Conservation (phyloP, 495 filamentous ascomycete genomes). For the Chaetomidium leptoderma region DNA sequence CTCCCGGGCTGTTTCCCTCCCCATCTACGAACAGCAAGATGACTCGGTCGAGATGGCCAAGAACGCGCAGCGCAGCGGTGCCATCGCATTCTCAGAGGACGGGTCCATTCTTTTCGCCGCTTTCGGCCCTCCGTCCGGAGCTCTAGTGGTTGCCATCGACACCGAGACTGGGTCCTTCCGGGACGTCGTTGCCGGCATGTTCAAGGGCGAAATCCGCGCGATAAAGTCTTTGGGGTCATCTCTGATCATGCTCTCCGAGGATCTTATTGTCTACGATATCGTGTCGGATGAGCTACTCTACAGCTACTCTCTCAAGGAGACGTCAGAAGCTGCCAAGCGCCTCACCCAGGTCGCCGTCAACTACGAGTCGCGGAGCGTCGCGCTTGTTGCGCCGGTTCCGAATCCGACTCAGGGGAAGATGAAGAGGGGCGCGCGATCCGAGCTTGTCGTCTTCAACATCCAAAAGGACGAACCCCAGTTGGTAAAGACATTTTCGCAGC, state of each 20-base stretch:
- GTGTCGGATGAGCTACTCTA: conserved; percentile 56
- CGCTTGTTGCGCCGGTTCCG: conserved; percentile 48
- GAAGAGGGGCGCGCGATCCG: conserved; percentile 35
- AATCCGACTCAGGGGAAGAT: conserved; percentile 24
- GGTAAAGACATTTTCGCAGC: conserved; percentile 40
- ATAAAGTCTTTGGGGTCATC: conserved; percentile 57
- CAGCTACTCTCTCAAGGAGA: conserved; percentile 40
- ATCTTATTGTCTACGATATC: conserved; percentile 63
- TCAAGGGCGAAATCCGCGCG: conserved; percentile 48
- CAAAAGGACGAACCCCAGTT: conserved; percentile 47
- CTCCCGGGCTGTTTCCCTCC: conserved; percentile 55
- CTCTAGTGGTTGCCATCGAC: conserved; percentile 55
- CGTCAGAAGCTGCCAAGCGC: conserved; percentile 34
- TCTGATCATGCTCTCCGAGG: conserved; percentile 58
- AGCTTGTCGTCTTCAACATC: conserved; percentile 56
- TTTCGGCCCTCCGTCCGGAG: conserved; percentile 39
- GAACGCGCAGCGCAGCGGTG: conserved; percentile 37
- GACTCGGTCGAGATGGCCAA: conserved; percentile 23
- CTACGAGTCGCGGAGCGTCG: conserved; percentile 51
- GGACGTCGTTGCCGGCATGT: conserved; percentile 52
- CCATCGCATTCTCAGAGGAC: conserved; percentile 75
- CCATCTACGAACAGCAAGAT: conserved; percentile 38
- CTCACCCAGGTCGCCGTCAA: conserved; percentile 60
- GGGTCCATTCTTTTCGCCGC: conserved; percentile 75
- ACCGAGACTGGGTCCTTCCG: conserved; percentile 52